Evolutionary conservation across 1,284 basidiomycete genomes (phyloP), one percentile per base, ranked within the genome.

Genomic region (Cryptococcus sp.): DNA sequence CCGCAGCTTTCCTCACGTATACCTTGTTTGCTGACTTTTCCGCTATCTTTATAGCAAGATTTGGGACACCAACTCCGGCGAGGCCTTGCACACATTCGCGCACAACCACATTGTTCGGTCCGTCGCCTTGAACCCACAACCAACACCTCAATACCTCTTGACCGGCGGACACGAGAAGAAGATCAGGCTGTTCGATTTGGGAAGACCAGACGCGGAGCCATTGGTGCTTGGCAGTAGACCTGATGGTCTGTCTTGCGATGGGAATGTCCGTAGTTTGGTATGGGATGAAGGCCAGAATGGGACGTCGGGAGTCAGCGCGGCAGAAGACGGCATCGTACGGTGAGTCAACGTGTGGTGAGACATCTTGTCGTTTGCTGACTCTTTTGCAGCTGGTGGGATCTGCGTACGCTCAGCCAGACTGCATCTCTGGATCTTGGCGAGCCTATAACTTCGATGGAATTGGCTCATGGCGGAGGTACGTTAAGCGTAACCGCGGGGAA

Each of bases 101-200:
- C 95, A 99, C 79, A 90, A 95, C 75, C 96, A 99, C 79, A 99
- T 99, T 75, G 95, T 99, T 66, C 89, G 94, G 64, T 91, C 89
- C 41, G 92, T 97, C 41, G 93, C 93, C 15, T 81, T 98, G 64
- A 78, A 73, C 59, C 77, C 77, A 3, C 72, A 74, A 63, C 65
- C 61, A 20, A 66, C 66, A 49, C 75, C 77, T 1, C 76, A 79
- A 62, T 79, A 79, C 55, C 70, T 79, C 20, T 60, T 79, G n/a
- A 79, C 77, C 0, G 77, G 93, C 44, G 95, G 95, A 0, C 89
- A 97, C 80, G 96, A 99, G 79, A 98, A 97, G 83, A 97, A 93
- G 81, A 88, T 97, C 55, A 84, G 95, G 56, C 86, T 98, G 71
- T 99, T 97, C 76, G 92, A 98, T 80, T 83, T 99, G 40, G 81